Evolutionary conservation across 176 grass and related monocot genomes (phyloP).

Genomic region (Themeda triandra): DNA sequence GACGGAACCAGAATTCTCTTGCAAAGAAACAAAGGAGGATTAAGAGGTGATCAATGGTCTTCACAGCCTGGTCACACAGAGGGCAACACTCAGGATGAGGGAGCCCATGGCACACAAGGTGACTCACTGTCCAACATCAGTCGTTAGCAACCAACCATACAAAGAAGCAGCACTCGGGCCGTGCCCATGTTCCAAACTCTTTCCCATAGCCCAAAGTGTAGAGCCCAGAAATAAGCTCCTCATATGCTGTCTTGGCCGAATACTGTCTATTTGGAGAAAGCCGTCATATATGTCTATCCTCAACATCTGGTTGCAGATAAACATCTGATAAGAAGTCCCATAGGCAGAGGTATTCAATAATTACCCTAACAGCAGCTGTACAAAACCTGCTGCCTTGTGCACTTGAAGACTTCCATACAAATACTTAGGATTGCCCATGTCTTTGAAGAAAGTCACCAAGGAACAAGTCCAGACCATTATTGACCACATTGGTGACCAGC

Average conservation of each 20-base stretch:
- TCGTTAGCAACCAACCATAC: background rate
- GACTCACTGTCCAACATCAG: background rate
- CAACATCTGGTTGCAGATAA: no score
- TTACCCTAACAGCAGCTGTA: no score
- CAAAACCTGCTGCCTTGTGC: no score
- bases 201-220: background rate
- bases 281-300: no score
- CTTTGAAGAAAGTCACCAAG: no score
- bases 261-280: no score
- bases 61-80: background rate
- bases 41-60: background rate
- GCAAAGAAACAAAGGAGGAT: background rate
- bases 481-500: no score
- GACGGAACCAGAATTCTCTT: background rate
- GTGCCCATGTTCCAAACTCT: background rate
- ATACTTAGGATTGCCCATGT: no score
- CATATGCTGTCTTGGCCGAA: background rate
- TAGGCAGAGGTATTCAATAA: no score
- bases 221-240: background rate
- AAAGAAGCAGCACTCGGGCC: background rate
- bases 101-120: background rate
- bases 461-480: no score
- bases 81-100: background rate
- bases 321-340: no score
- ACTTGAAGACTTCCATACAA: no score